Evolutionary conservation across 768 basidiomycete genomes (phyloP), one percentile per base, ranked within the genome.

Genomic region (Leucocoprinus leucothites): DNA sequence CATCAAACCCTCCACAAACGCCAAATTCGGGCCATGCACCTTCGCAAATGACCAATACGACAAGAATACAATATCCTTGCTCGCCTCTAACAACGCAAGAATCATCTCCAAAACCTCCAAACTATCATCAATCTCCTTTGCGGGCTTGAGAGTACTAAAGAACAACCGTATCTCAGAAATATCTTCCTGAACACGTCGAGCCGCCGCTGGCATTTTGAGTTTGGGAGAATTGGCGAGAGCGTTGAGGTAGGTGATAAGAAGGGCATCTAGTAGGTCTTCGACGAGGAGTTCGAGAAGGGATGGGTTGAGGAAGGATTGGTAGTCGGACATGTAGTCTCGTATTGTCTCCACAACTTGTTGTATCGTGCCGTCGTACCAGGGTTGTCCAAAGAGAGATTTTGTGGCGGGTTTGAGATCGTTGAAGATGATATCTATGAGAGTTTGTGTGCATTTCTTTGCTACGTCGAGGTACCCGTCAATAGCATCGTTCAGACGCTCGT

Each of bases 381-480:
- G 61, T 5, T 81, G 75, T 56, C 87, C 86, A 80, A 98, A 94
- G 35, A 98, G 78, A 36, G 77, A 78, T 67, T 91, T 94, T 14
- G 85, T 89, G 9, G 89, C 95, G 0, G 89, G 85, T 67, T 88
- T 91, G 61, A 98, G 73, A 67, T 98, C 97, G 69, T 97, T 91
- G 77, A 97, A 94, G 63, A 98, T 87, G 63, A 96, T 85, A 62
- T 91, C 90, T 64, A 99, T 94, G 55, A 99, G 82, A 0, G 89
- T 89, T 63, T 96, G 91, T 19, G 90, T 94, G 76, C 95, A 98
- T 68, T 91, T 92, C 77, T 98, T 98, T 50, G 95, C 95, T 36
- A 98, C 93, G 69, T 99, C 97, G 59, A 98, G 82, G 70, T 95
- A 98, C 2, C 97, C 97, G 67, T 99, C 96, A 61, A 98, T 98